Evolutionary conservation across 78 protist genomes (phyloP), one percentile per base, ranked within the genome.

Genomic region (Dictyostelium intermedium): DNA sequence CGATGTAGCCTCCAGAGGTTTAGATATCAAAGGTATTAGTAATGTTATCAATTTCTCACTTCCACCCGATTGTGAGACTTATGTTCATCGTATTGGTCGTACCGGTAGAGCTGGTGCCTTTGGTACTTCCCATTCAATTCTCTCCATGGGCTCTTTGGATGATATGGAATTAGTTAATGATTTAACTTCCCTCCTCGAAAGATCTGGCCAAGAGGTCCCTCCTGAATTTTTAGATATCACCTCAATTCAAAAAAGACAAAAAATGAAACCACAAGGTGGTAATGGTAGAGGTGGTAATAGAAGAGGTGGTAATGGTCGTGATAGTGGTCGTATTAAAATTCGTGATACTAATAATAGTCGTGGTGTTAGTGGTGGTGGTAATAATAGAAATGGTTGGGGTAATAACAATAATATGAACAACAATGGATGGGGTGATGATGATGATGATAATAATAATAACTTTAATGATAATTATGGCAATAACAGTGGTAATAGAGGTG

Each of bases 31-130:
- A 11, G 91, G 97, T 70, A 99, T 99, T 41, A 70, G 84, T 27
- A 98, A 95, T 81, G 99, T 99, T 34, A 98, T 99, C 91, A 99
- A 99, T 97, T 99, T 94, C 96, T 99, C 98, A 96, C 66, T 99
- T 92, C 99, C 99, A 63, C 47, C 79, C 11, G 91, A 96, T 35
- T 96, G 98, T 76, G 98, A 98, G 84, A 97, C 96, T 3, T 99
- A 99, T 81, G 99, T 99, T 30, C 99, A 99, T 96, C 84, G 97
- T 50, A 96, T 96, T 50, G 97, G 97, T 69, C 70, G 97, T 30
- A 96, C 97, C 9, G 97, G 95, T 47, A 30, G 97, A 25, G 98
- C 99, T 16, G 98, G 98, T 14, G 87, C 96, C 5, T n/a, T 60
- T 0, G 99, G 99, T 13, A 8, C 25, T 3, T 98, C 99, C 0